These are phyloP conservation scores for Helminthosporium solani DNA, from an alignment of 2,329 filamentous ascomycete genomes.

Conservation along the genomic window DNA sequence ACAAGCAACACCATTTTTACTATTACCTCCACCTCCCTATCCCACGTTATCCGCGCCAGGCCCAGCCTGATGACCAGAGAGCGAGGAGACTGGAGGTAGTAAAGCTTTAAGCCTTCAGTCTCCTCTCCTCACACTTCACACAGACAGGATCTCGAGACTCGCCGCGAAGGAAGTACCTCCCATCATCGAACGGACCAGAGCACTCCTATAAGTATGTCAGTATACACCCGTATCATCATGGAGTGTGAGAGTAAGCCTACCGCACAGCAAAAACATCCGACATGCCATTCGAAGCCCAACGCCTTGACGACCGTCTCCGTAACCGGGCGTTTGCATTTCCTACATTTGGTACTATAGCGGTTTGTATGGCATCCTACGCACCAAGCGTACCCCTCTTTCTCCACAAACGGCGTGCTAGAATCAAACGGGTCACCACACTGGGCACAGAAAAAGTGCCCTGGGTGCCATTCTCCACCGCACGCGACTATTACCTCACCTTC, in stretches of 20 bases:
- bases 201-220: conserved; percentile 63
- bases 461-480: conserved; percentile 93
- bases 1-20: neutral
- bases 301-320: conserved; percentile 89
- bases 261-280: conserved; percentile 81
- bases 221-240: too few relatives aligned
- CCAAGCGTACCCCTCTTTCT: conserved; percentile 98
- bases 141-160: conserved; percentile 61
- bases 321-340: conserved; percentile 79
- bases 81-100: neutral
- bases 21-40: conserved; percentile 6
- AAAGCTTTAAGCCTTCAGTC: conserved; percentile 56
- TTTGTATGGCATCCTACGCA: conserved; percentile 91
- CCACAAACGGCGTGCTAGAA: conserved; percentile 75
- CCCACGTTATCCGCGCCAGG: conserved; percentile 2
- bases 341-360: conserved; percentile 85
- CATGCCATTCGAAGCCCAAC: conserved; percentile 90
- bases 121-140: conserved; percentile 61
- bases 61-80: conserved; percentile 6
- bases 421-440: conserved; percentile 87
- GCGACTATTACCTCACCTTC: conserved; percentile 93
- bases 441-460: conserved; percentile 97
- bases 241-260: conserved; percentile 39
- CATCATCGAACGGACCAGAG: conserved; percentile 60
- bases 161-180: conserved; percentile 63